These are phyloP conservation scores for Aspergillus sojae DNA, from an alignment of 2,329 filamentous ascomycete species.

Conservation along the genomic window DNA sequence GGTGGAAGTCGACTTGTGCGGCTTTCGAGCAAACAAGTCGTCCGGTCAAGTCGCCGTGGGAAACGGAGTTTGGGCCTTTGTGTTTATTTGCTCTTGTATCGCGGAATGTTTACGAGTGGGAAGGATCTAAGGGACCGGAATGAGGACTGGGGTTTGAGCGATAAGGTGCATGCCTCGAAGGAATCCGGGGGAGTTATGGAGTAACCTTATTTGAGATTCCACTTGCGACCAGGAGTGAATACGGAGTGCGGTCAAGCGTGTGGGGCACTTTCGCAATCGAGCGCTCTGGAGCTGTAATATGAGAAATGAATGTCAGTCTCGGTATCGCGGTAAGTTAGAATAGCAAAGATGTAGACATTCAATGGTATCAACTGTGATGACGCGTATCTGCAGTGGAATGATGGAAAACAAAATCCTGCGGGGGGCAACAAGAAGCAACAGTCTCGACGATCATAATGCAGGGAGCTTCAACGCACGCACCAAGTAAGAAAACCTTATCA, in stretches of 20 bases:
- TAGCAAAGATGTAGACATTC: not conserved
- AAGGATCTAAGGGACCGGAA: slow-evolving; percentile 14
- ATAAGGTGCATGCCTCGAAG: slow-evolving; percentile 14
- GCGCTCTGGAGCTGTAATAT: not conserved
- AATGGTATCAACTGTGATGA: slow-evolving; percentile 17
- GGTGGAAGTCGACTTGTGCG: slow-evolving; percentile 11
- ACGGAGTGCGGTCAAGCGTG: slow-evolving; percentile 10
- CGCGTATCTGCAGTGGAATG: slow-evolving; percentile 22
- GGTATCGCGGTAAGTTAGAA: slow-evolving; percentile 11
- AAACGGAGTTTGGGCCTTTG: slow-evolving; percentile 6
- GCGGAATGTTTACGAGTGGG: slow-evolving; percentile 15
- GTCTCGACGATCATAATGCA: slow-evolving; percentile 24
- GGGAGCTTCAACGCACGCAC: slow-evolving; percentile 18
- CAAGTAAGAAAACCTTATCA: not conserved
- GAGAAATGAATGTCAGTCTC: not conserved
- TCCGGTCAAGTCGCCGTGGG: not conserved
- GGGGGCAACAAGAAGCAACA: slow-evolving; percentile 11
- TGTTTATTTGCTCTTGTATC: slow-evolving; percentile 14
- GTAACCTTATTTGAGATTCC: slow-evolving; percentile 2
- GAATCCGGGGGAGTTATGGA: slow-evolving; percentile 8
- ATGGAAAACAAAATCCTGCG: slow-evolving; percentile 8
- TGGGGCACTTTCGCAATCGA: not conserved
- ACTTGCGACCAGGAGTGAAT: slow-evolving; percentile 2
- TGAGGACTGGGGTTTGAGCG: slow-evolving; percentile 10
- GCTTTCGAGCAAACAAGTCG: slow-evolving; percentile 9